A percentile compares a stretch with the other conserved stretches of the same genome.
Conservation (phyloP, 192 early-diverging fungal species). For the Coemansia sp. region DNA sequence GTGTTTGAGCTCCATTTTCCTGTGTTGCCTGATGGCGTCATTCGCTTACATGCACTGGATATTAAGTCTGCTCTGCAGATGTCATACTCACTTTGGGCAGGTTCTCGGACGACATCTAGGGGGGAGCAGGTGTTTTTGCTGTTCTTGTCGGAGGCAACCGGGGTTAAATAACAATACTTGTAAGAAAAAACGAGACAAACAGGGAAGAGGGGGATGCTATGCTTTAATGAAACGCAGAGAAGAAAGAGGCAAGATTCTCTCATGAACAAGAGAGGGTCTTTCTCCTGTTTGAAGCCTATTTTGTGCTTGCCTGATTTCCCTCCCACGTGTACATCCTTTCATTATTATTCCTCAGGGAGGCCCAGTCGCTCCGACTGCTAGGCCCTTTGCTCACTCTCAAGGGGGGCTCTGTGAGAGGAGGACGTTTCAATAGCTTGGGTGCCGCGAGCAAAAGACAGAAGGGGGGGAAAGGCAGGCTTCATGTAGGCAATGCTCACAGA, state of each 20-base stretch:
- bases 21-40: background rate
- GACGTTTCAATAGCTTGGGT: background rate
- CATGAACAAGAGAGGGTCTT: no score
- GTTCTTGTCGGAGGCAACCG: background rate
- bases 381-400: background rate
- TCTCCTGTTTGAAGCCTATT: no score
- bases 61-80: background rate
- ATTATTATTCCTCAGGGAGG: background rate
- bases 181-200: background rate
- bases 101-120: background rate
- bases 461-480: background rate
- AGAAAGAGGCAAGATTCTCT: background rate
- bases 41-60: background rate
- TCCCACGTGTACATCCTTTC: background rate
- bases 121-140: background rate
- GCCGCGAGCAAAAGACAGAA: background rate
- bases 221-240: background rate
- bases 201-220: background rate
- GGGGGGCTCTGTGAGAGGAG: no score
- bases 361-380: background rate
- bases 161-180: background rate
- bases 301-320: background rate
- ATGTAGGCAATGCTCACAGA: background rate
- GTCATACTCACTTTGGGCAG: background rate
- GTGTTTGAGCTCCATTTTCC: no score